phyloP scores from a whole-genome alignment of 495 filamentous ascomycete species.

The Lophiostoma macrostomum region DNA sequence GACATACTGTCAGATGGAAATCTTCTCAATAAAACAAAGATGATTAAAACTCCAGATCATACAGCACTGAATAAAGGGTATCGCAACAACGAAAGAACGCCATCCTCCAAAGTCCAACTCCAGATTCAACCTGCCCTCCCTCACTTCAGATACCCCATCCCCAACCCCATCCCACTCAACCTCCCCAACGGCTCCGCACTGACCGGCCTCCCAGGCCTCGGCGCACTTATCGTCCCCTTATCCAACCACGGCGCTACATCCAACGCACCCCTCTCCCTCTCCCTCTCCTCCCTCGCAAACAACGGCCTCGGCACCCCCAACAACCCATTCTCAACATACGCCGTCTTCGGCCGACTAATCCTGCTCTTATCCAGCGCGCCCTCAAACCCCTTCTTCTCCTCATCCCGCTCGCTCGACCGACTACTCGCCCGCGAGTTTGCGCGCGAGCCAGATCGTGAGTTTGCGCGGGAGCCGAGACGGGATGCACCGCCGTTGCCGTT shows the following conservation, averaged over 20 bases:
- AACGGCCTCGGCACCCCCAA: conserved; percentile 20
- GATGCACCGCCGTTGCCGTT: neutral
- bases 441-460: neutral
- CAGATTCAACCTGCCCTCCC: no score
- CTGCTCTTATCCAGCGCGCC: conserved; percentile 14
- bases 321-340: conserved; percentile 23
- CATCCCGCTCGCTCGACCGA: neutral
- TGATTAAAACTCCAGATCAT: no score
- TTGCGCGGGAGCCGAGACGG: neutral
- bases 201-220: conserved; percentile 18
- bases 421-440: neutral
- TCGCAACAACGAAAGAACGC: no score
- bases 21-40: no score
- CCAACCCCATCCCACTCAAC: conserved; percentile 30
- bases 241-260: conserved; percentile 10
- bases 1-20: no score
- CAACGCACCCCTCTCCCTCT: neutral
- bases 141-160: conserved; percentile 29
- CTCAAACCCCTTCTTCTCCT: conserved; percentile 2
- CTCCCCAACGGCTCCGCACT: conserved; percentile 28
- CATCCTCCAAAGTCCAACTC: no score
- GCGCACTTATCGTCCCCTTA: conserved; percentile 8
- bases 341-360: conserved; percentile 16
- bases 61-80: no score
- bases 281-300: conserved; percentile 10